A percentile compares a stretch with the other conserved stretches of the same genome.
phyloP scores from a whole-genome alignment of 345 rosid species.

The Eucalyptus pauciflora region DNA sequence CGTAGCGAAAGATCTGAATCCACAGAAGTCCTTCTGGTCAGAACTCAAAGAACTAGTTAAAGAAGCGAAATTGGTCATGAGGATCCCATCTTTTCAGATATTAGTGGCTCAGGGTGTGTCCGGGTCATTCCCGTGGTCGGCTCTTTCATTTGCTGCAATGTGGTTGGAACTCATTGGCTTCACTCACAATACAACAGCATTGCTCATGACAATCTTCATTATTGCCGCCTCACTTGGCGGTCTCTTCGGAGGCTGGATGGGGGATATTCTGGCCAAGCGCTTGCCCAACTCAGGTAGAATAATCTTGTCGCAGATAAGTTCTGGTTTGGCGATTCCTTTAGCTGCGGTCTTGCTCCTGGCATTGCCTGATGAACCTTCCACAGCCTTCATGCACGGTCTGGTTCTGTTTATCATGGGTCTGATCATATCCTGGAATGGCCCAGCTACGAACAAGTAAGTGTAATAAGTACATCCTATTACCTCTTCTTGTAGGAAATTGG shows the following conservation, averaged over 20 bases:
- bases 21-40: conserved; percentile 24
- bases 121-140: conserved; percentile 87
- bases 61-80: conserved; percentile 46
- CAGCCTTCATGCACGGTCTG: conserved; percentile 38
- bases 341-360: conserved; percentile 68
- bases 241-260: conserved; percentile 76
- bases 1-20: conserved; percentile 6
- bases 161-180: conserved; percentile 89
- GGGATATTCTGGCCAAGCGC: conserved; percentile 46
- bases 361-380: conserved; percentile 75
- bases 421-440: conserved; percentile 72
- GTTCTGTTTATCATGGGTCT: conserved; percentile 50
- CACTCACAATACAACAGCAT: conserved; percentile 58
- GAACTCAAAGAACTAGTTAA: conserved; percentile 40
- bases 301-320: conserved; percentile 75
- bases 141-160: conserved; percentile 75
- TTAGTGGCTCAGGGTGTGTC: conserved; percentile 83
- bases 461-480: not conserved
- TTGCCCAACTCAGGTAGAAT: conserved; percentile 78
- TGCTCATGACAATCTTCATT: conserved; percentile 45
- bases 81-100: conserved; percentile 71
- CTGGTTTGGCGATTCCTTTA: conserved; percentile 73
- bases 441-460: conserved; percentile 83
- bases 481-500: not conserved
- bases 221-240: conserved; percentile 68